Evolutionary conservation across 164 flowering plant species (phyloP).

Genomic region (Kingdonia uniflora): DNA sequence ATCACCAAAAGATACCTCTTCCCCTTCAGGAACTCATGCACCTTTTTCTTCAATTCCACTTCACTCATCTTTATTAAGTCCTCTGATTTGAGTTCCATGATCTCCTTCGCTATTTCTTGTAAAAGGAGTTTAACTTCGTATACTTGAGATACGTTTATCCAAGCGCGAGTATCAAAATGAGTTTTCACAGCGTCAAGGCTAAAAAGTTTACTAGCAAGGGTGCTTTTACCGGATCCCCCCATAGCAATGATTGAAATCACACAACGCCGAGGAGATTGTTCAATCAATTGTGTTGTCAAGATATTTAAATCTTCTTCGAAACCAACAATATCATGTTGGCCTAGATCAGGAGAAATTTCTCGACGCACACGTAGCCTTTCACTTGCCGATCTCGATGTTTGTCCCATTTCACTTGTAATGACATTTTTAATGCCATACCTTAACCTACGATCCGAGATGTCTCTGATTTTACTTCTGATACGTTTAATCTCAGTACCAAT

Average conservation of each 20-base stretch:
- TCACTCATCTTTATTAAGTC: not conserved
- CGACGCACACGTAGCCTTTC: not conserved
- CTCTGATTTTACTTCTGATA: not conserved
- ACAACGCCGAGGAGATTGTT: not conserved
- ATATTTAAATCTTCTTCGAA: not conserved
- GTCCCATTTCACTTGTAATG: too few relatives aligned
- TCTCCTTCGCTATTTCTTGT: not conserved
- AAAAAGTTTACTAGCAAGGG: conserved; percentile 3
- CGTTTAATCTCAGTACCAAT: not conserved
- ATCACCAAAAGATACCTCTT: not conserved
- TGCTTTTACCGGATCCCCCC: conserved; percentile 6
- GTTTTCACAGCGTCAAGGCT: not conserved
- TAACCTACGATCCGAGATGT: not conserved
- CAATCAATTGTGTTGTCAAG: conserved; percentile 2
- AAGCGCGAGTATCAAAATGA: conserved; percentile 6
- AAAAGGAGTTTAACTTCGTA: conserved; percentile 4
- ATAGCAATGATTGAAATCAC: conserved; percentile 13
- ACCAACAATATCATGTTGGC: not conserved
- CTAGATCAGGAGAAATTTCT: not conserved
- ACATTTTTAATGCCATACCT: not conserved
- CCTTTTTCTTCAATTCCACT: not conserved
- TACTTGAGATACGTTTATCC: conserved; percentile 10
- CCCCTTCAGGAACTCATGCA: not conserved
- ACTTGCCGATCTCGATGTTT: too few relatives aligned
- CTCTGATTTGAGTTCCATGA: not conserved